phyloP scores from a whole-genome alignment of 176 grass and related monocot genomes.

The Triticum dicoccoides region DNA sequence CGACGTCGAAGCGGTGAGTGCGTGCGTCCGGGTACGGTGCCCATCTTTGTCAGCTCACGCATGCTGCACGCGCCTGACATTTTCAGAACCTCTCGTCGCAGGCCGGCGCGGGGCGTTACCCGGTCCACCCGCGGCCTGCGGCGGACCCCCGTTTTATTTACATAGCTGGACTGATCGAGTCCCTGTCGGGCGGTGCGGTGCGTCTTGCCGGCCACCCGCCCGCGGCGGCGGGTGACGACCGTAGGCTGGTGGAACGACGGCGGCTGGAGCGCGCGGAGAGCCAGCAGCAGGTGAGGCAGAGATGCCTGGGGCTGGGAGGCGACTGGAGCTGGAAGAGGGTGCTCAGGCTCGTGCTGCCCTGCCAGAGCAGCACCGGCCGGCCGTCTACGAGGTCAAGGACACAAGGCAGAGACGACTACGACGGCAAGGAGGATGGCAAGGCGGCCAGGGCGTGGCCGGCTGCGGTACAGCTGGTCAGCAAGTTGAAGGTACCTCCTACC shows the following conservation, averaged over 20 bases:
- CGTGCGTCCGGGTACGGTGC: not conserved
- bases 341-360: constrained; percentile 19
- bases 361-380: not conserved
- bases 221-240: not conserved
- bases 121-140: not conserved
- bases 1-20: not conserved
- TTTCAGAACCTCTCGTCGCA: not conserved
- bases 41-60: not conserved
- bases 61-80: not conserved
- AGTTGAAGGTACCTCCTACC: not conserved
- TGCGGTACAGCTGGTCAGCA: constrained; percentile 18
- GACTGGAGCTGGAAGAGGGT: constrained; percentile 45
- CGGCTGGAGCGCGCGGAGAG: constrained; percentile 19
- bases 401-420: not conserved
- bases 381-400: not conserved
- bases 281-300: constrained; percentile 11
- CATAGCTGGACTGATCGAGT: too few species aligned
- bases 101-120: not conserved
- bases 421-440: not conserved
- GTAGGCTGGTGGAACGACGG: not conserved
- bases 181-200: not conserved
- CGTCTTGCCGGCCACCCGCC: not conserved
- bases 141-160: not conserved
- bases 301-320: constrained; percentile 9
- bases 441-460: constrained; percentile 15